Conservation (phyloP, 2,329 filamentous ascomycete species). For the Hypocreales sp. region DNA sequence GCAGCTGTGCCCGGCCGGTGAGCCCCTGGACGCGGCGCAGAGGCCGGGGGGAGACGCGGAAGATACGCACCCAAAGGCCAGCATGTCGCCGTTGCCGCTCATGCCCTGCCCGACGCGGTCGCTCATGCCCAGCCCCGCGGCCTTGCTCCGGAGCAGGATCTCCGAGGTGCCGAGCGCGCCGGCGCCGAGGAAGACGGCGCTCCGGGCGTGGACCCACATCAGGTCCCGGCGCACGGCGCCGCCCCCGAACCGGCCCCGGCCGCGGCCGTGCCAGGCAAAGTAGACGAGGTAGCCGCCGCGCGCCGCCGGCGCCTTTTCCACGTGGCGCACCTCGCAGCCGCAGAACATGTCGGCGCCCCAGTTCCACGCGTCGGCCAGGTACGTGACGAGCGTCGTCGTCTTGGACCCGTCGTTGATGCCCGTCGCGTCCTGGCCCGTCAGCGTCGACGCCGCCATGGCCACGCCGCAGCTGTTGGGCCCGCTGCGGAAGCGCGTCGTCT, state of each 20-base stretch:
- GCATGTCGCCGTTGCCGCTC: slow-evolving; percentile 52
- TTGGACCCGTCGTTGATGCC: slow-evolving; percentile 55
- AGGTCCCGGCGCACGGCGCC: slow-evolving; percentile 38
- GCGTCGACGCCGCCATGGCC: slow-evolving; percentile 41
- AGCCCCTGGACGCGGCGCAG: too few relatives aligned
- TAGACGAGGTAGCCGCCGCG: slow-evolving; percentile 45
- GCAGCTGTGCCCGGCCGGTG: too few relatives aligned
- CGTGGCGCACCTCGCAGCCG: slow-evolving; percentile 48
- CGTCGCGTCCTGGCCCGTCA: slow-evolving; percentile 47
- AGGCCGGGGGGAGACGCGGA: too few relatives aligned
- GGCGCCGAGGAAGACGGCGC: slow-evolving; percentile 51
- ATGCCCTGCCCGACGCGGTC: slow-evolving; percentile 40
- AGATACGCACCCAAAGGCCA: slow-evolving; percentile 44
- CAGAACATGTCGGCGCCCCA: slow-evolving; percentile 60
- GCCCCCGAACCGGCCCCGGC: slow-evolving; percentile 40
- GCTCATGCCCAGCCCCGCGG: slow-evolving; percentile 42
- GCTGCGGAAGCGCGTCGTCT: slow-evolving; percentile 47
- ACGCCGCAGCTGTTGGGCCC: slow-evolving; percentile 49
- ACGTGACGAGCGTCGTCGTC: slow-evolving; percentile 49
- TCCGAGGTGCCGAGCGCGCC: slow-evolving; percentile 51
- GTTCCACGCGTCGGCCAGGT: slow-evolving; percentile 55
- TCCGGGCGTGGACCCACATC: slow-evolving; percentile 51
- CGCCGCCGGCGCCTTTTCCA: slow-evolving; percentile 31
- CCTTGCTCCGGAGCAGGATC: slow-evolving; percentile 44
- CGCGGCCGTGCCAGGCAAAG: too few relatives aligned